These are phyloP conservation scores for Auxenochlorella pyrenoidosa DNA, from an alignment of 139 green algal species.

Conservation along the genomic window DNA sequence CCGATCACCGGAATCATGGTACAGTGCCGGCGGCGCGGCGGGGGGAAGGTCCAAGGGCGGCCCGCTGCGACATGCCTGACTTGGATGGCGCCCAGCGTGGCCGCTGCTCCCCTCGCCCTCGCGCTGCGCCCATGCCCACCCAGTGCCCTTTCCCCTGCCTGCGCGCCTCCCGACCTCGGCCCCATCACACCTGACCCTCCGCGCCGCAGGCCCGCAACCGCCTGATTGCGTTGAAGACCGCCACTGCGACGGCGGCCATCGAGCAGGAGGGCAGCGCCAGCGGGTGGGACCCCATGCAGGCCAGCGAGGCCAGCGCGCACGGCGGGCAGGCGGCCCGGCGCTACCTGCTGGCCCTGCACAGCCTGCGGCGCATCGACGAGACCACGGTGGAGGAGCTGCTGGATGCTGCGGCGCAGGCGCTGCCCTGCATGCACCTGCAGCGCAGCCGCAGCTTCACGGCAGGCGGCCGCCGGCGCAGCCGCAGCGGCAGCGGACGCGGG, in stretches of 20 bases:
- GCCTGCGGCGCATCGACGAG: conserved; percentile 14
- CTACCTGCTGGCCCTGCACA: not conserved
- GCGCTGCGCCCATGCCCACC: no score
- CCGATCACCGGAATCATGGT: conserved; percentile 34
- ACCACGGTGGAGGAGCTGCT: conserved; percentile 15
- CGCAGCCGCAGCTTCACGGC: not conserved
- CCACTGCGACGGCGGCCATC: not conserved
- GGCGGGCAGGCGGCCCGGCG: not conserved
- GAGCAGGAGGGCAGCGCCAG: conserved; percentile 17
- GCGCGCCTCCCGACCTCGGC: not conserved
- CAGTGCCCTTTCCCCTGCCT: no score
- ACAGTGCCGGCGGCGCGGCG: no score
- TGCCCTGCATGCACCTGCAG: not conserved
- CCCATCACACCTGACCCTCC: not conserved
- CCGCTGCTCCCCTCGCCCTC: no score
- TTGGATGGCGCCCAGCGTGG: not conserved
- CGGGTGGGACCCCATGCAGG: not conserved
- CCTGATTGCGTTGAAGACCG: not conserved
- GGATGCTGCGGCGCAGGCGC: not conserved
- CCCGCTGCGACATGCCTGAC: not conserved
- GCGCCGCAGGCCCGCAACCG: conserved; percentile 20
- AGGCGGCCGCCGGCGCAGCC: not conserved
- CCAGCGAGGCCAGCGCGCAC: not conserved
- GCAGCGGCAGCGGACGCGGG: not conserved
- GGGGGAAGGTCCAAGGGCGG: not conserved